Conservation (phyloP, 352 stramenopile species). For the Phytopythium oedochilum region DNA sequence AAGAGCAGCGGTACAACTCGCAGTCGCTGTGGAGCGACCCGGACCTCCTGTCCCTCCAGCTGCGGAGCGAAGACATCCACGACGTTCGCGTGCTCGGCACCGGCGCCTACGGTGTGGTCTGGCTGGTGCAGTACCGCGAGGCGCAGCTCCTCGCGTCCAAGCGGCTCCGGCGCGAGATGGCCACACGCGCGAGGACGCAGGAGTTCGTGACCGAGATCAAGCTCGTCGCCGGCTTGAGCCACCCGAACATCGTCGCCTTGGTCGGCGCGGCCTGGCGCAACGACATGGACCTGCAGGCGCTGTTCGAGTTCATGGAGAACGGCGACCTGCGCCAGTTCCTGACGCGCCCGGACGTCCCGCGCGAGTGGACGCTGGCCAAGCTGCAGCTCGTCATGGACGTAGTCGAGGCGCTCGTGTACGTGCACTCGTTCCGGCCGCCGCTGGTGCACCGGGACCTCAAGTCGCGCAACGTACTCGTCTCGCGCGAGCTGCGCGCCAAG, state of each 20-base stretch:
- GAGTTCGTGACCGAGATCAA: constrained; percentile 32
- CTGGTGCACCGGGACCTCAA: constrained; percentile 35
- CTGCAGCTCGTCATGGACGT: constrained; percentile 31
- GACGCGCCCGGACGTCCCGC: constrained; percentile 2
- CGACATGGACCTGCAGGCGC: constrained; percentile 31
- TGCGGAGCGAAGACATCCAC: neutral
- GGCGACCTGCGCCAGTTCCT: constrained; percentile 40
- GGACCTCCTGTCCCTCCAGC: neutral
- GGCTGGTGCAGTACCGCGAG: constrained; percentile 16
- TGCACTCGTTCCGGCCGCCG: constrained; percentile 26
- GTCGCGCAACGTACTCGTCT: constrained; percentile 27
- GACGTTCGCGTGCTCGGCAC: constrained; percentile 9
- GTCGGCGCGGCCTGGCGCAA: constrained; percentile 43
- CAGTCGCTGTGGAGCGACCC: neutral
- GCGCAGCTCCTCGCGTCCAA: constrained; percentile 12
- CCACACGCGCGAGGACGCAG: constrained; percentile 12
- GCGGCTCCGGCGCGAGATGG: constrained; percentile 10
- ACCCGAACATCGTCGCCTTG: constrained; percentile 29
- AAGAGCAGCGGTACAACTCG: neutral
- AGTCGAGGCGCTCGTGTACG: constrained; percentile 31
- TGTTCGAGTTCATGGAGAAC: constrained; percentile 49
- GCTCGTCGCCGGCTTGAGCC: constrained; percentile 26
- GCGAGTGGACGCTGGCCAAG: constrained; percentile 20
- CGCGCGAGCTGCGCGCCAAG: constrained; percentile 17
- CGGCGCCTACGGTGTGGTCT: constrained; percentile 20